Conservation (phyloP, 305 asterid genomes). For the Ilex paraguariensis region DNA sequence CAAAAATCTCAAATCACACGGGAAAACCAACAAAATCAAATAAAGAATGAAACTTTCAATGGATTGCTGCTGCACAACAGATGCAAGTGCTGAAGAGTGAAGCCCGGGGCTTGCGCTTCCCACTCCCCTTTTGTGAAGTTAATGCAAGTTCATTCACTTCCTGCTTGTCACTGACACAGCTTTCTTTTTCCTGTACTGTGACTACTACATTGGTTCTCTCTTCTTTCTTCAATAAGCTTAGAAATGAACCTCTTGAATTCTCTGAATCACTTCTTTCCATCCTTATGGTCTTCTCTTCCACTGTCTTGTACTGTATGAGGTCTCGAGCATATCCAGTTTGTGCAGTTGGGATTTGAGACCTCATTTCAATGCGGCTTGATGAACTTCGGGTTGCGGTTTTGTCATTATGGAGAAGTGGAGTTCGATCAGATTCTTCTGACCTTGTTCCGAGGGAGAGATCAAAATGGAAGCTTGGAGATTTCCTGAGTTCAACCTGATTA, state of each 20-base stretch:
- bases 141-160: conserved; percentile 16
- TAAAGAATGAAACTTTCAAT: background rate
- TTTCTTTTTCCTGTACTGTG: conserved; percentile 15
- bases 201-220: conserved; percentile 13
- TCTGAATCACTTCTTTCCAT: conserved; percentile 67
- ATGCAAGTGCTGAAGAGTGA: conserved; percentile 68
- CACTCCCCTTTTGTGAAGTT: conserved; percentile 22
- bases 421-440: conserved; percentile 61
- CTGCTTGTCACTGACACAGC: conserved; percentile 9
- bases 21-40: too few species aligned
- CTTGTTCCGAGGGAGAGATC: conserved; percentile 37
- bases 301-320: conserved; percentile 28
- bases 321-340: conserved; percentile 18
- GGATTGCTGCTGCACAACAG: conserved; percentile 58
- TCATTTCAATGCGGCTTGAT: conserved; percentile 31
- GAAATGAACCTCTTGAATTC: conserved; percentile 24
- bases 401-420: conserved; percentile 55
- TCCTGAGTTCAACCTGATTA: conserved; percentile 27
- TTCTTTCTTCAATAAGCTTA: conserved; percentile 19
- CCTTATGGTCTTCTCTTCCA: conserved; percentile 58
- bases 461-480: conserved; percentile 69
- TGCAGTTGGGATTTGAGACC: conserved; percentile 22
- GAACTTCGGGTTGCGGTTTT: conserved; percentile 44
- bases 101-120: conserved; percentile 42
- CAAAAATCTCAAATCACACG: too few species aligned